Evolutionary conservation across 2,329 filamentous ascomycete genomes (phyloP).

Genomic region (Hawksworthiomyces lignivorus): DNA sequence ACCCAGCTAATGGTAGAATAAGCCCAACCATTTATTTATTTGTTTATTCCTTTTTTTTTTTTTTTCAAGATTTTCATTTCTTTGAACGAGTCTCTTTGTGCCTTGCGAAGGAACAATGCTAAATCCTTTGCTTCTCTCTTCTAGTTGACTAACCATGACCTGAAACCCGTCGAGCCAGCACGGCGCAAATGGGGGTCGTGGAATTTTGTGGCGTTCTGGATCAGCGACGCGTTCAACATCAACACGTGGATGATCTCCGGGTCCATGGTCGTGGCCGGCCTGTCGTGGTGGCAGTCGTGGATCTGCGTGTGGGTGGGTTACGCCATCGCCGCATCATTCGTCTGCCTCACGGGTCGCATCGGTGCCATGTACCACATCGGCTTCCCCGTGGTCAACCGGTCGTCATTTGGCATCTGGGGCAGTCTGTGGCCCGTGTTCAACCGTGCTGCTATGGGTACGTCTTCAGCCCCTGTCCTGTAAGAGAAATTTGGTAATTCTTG

Average conservation of each 20-base stretch:
- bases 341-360: conserved; percentile 72
- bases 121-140: too few relatives aligned
- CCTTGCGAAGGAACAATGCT: background rate
- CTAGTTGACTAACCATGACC: conserved; percentile 71
- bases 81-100: background rate
- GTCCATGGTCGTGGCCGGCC: conserved; percentile 66
- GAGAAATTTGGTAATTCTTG: too few relatives aligned
- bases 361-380: conserved; percentile 83
- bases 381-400: conserved; percentile 70
- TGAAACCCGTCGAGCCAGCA: conserved; percentile 71
- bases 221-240: conserved; percentile 79
- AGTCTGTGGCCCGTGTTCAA: conserved; percentile 30
- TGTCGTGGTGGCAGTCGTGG: conserved; percentile 91
- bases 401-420: conserved; percentile 67
- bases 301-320: conserved; percentile 86
- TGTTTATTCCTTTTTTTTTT: conserved; percentile 11
- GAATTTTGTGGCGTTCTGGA: conserved; percentile 87
- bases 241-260: conserved; percentile 94
- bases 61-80: background rate
- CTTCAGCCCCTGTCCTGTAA: too few relatives aligned
- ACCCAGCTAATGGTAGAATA: conserved; percentile 77
- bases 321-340: conserved; percentile 65
- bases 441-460: conserved; percentile 28
- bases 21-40: too few relatives aligned
- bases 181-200: conserved; percentile 77